These are phyloP conservation scores for Entomortierella parvispora DNA, from an alignment of 192 early-diverging fungal species.

Conservation along the genomic window DNA sequence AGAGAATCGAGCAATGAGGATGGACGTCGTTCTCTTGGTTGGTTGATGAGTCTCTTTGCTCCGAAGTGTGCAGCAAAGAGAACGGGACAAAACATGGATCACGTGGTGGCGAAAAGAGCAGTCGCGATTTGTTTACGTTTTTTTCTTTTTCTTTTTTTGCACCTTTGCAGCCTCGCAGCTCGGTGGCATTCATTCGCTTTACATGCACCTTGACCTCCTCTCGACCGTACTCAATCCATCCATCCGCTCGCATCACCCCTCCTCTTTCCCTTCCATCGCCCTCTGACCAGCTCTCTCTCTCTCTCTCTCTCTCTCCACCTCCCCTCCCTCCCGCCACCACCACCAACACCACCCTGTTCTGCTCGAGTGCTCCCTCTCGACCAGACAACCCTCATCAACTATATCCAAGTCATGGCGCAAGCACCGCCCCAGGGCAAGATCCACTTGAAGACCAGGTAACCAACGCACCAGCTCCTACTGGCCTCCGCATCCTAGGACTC, in stretches of 20 bases:
- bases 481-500: too few relatives aligned
- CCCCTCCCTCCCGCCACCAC: not conserved
- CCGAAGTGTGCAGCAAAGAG: too few relatives aligned
- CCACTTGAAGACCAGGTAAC: slow-evolving; percentile 52
- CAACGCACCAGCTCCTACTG: not conserved
- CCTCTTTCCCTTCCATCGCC: slow-evolving; percentile 3
- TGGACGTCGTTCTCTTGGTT: too few relatives aligned
- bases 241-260: not conserved
- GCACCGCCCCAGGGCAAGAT: slow-evolving; percentile 53
- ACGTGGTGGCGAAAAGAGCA: not conserved
- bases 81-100: too few relatives aligned
- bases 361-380: too few relatives aligned
- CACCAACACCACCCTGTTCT: not conserved
- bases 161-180: slow-evolving; percentile 1
- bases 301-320: slow-evolving; percentile 1
- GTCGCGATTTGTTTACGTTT: slow-evolving; percentile 5
- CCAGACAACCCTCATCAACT: not conserved
- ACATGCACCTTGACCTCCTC: not conserved
- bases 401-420: slow-evolving; percentile 41
- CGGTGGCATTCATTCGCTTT: not conserved
- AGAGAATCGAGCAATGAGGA: not conserved
- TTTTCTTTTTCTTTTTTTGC: slow-evolving; percentile 7
- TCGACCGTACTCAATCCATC: not conserved
- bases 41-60: too few relatives aligned
- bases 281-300: not conserved